These are phyloP conservation scores for Candida sanyaensis DNA, from an alignment of 1,139 yeast genomes.

Conservation along the genomic window DNA sequence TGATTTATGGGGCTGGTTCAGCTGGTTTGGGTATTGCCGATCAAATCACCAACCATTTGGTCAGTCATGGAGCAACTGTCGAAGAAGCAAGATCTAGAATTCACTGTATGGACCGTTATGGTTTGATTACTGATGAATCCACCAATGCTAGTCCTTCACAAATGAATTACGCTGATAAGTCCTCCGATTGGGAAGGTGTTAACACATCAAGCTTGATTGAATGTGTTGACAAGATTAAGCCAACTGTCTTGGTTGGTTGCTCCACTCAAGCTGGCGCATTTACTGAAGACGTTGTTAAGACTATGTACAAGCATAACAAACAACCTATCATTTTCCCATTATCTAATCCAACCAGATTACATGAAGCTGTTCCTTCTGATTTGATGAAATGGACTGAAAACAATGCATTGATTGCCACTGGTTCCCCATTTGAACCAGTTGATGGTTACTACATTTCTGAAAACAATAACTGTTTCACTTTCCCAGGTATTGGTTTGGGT, in stretches of 20 bases:
- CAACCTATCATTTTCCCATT: conserved; percentile 95
- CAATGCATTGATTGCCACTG: conserved; percentile 91
- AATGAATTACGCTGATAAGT: conserved; percentile 69
- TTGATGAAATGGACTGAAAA: conserved; percentile 90
- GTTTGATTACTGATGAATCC: conserved; percentile 67
- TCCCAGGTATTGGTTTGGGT: conserved; percentile 97
- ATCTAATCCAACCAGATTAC: conserved; percentile 95
- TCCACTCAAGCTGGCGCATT: conserved; percentile 97
- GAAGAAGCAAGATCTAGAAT: conserved; percentile 75
- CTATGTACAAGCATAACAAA: conserved; percentile 83
- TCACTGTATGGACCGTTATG: conserved; percentile 82
- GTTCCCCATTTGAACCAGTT: conserved; percentile 95
- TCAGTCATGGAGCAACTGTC: conserved; percentile 69
- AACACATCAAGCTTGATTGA: conserved; percentile 69
- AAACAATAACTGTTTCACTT: conserved; percentile 93
- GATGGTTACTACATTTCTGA: conserved; percentile 86
- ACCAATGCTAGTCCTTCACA: conserved; percentile 67
- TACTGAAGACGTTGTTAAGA: conserved; percentile 79
- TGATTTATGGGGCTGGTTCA: conserved; percentile 93
- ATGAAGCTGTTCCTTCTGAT: conserved; percentile 91
- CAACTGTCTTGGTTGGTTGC: conserved; percentile 91
- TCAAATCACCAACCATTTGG: conserved; percentile 87
- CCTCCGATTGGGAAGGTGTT: conserved; percentile 70
- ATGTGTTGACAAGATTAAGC: conserved; percentile 72
- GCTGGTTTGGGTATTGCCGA: conserved; percentile 97